Evolutionary conservation across 1,284 basidiomycete genomes (phyloP).

Genomic region (Golubevia sp.): DNA sequence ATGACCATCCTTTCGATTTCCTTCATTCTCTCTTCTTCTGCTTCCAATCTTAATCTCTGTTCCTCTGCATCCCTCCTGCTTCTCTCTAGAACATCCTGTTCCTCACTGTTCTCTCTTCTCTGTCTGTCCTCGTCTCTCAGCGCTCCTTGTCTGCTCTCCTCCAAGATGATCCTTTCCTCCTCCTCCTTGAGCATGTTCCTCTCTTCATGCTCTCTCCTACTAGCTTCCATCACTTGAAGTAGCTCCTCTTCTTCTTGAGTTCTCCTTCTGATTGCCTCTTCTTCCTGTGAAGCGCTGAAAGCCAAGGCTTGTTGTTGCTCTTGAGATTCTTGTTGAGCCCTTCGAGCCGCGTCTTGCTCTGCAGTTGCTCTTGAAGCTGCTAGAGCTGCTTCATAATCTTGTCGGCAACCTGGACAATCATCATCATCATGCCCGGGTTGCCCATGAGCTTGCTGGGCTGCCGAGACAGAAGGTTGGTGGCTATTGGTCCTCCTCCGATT

Average conservation of each 20-base stretch:
- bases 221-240: constrained; percentile 21
- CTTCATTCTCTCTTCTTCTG: constrained; percentile 10
- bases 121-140: constrained; percentile 16
- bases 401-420: constrained; percentile 27
- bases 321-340: constrained; percentile 7
- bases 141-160: constrained; percentile 23
- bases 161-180: constrained; percentile 15
- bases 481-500: neutral
- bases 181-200: constrained; percentile 8
- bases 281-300: constrained; percentile 2
- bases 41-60: constrained; percentile 10
- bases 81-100: constrained; percentile 18
- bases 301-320: neutral
- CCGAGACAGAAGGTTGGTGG: neutral
- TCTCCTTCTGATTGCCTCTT: constrained; percentile 13
- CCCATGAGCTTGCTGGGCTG: neutral
- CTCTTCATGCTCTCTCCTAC: constrained; percentile 21
- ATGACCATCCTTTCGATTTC: constrained; percentile 24
- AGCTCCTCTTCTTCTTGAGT: constrained; percentile 22
- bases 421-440: constrained; percentile 14
- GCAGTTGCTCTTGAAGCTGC: constrained; percentile 24
- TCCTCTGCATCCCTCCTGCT: constrained; percentile 15
- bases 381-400: constrained; percentile 27
- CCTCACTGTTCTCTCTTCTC: constrained; percentile 4
- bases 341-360: constrained; percentile 13